phyloP scores from a whole-genome alignment of 2,329 filamentous ascomycete genomes.

The Ambrosiella cleistominuta region DNA sequence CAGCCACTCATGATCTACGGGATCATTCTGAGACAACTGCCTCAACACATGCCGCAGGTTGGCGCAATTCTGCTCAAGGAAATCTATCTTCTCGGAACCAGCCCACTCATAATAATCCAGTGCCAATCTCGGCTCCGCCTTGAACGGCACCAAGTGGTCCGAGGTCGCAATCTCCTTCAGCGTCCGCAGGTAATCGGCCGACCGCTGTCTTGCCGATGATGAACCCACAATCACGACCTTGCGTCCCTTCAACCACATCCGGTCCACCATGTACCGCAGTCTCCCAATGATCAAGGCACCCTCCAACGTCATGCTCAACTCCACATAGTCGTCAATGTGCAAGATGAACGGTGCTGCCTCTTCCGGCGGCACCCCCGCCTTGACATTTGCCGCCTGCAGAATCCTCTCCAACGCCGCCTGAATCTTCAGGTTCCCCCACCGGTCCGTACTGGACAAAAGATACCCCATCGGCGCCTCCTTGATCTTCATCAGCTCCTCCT shows the following conservation, averaged over 20 bases:
- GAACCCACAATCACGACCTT: conserved; percentile 68
- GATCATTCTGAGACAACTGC: conserved; percentile 6
- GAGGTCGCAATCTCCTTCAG: conserved; percentile 23
- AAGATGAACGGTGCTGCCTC: conserved; percentile 41
- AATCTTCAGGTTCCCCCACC: conserved; percentile 46
- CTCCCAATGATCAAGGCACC: conserved; percentile 52
- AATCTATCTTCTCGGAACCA: conserved; percentile 11
- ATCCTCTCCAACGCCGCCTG: conserved; percentile 39
- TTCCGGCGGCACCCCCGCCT: conserved; percentile 20
- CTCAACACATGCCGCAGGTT: conserved; percentile 9
- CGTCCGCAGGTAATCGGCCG: conserved; percentile 25
- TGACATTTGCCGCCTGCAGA: conserved; percentile 29
- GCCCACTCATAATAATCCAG: conserved; percentile 12
- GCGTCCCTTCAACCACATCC: conserved; percentile 51
- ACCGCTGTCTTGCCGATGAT: conserved; percentile 37
- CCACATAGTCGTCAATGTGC: conserved; percentile 65
- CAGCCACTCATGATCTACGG: conserved; percentile 17
- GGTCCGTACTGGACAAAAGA: conserved; percentile 23
- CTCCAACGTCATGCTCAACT: conserved; percentile 51
- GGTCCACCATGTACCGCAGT: conserved; percentile 54
- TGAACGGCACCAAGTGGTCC: conserved; percentile 22
- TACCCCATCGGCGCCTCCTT: conserved; percentile 21
- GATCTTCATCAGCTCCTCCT: conserved; percentile 29
- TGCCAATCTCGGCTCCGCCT: conserved; percentile 13
- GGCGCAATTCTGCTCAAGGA: conserved; percentile 10